Base-by-base conservation (phyloP, 768 basidiomycete species). In the Lactarius psammicola region DNA sequence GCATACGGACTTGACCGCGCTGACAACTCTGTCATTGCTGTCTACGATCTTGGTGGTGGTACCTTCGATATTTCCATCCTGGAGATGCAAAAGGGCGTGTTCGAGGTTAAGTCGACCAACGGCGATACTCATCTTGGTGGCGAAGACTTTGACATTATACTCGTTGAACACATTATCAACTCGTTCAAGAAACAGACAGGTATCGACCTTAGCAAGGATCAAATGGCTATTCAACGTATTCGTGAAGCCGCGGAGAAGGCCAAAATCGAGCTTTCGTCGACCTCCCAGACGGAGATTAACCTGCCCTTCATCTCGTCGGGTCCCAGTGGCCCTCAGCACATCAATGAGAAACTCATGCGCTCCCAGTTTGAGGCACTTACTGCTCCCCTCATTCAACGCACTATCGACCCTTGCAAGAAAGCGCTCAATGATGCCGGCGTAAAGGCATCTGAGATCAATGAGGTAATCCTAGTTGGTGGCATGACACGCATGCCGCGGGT, bases 201-300 rank as follows among this genome's bases (percentile, higher is more conserved):
- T 40, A 81, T 90, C 66, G 89, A 94, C 73, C 86, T 98, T 53
- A 81, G 81, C 70, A 81, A 84, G 71, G 97, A 99, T 76, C n/a
- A n/a, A n/a, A n/a, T n/a, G n/a, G n/a, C n/a, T n/a, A n/a, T n/a
- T n/a, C n/a, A n/a, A n/a, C n/a, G 97, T 78, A 94, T 99, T 68
- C 94, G 97, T 72, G 97, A 99, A 78, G 97, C 97, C n/a, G 94
- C 96, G 17, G 97, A 99, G 84, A 98, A 98, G 82, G 97, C 97
- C 70, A 99, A 99, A 86, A 95, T 97, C 59, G 96, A 98, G 75
- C 81, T 99, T 30, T 97, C 95, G 13, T 95, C 93, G 13, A 92
- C 95, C 2, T 82, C 90, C 0, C 93, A 98, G 76, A 99, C 97
- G 34, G 97, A 99, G 76, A 87, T 98, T 80, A 98, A 97, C 78